Base-by-base conservation (phyloP, 441 rosid species). In the Erodium moschatum region DNA sequence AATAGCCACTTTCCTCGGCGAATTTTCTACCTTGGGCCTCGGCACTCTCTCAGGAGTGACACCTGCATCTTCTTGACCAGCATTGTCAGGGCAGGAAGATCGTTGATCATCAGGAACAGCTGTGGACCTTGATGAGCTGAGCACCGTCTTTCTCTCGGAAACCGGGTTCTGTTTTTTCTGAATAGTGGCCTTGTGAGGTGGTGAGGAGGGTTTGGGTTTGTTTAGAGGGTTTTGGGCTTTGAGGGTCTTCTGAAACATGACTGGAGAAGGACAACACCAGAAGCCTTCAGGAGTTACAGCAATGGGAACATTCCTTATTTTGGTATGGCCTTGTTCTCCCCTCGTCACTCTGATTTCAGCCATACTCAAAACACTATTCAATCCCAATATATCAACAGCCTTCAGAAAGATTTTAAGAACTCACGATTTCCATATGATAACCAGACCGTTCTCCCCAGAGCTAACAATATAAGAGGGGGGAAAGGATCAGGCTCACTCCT, bases 191-290 rank as follows among this genome's bases (percentile, higher is more conserved):
- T 33, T 33, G 38, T 3, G 38, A 33, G 89, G 85, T 12, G 89
- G 83, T 38, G 96, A 81, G 29, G 96, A 77, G 70, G 89, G 81
- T 76, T 88, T 89, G 68, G 88, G 80, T 72, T 90, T 93, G 82
- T 78, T 86, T 64, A 80, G 77, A 68, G 89, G 79, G 78, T 82
- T 82, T 69, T 85, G 92, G 50, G 85, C 69, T 79, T 90, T 93
- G 19, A 75, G 74, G 67, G 87, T 82, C 84, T 89, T 93, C 71
- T 93, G 98, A 78, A 93, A 93, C 69, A 80, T 92, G 64, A 85
- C 89, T 71, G 97, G 97, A 54, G 95, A 90, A 54, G 98, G 97
- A 72, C 97, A 93, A 72, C 98, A 93, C 98, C 98, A 93, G 76
- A 93, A 93, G 31, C 97, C 98, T 82, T 93, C 96, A 61, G 97